Percentiles rank a stretch among this genome's conserved stretches.
Conservation (phyloP, 2,329 filamentous ascomycete species). For the Aspergillus piperis region DNA sequence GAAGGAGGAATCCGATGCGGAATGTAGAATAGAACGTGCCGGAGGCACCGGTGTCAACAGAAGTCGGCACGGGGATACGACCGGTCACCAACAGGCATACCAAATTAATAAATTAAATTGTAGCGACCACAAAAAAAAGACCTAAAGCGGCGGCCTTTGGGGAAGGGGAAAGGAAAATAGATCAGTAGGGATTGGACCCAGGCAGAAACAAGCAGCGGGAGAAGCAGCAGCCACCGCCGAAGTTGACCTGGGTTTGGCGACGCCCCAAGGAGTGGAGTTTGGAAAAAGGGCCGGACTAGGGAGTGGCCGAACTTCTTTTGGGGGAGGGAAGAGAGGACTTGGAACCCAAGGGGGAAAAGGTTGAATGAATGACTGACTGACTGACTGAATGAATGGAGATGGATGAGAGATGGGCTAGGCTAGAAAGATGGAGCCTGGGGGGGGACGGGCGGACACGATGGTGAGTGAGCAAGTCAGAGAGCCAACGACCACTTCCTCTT, state of each 20-base stretch:
- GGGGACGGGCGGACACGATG: neutral
- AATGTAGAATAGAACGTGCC: conserved; percentile 8
- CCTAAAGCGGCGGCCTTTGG: neutral
- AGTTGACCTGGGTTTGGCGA: neutral
- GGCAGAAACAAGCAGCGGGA: neutral
- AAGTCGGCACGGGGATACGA: neutral
- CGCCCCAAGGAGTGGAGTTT: neutral
- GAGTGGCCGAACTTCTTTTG: neutral
- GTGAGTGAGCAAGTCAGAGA: neutral
- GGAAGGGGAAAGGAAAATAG: neutral
- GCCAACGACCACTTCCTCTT: neutral
- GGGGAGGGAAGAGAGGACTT: too few species aligned
- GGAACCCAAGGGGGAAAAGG: too few species aligned
- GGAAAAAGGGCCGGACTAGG: neutral
- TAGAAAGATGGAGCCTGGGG: neutral
- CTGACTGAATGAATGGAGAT: neutral
- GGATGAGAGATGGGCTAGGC: neutral
- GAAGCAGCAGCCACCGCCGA: neutral
- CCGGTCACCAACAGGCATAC: neutral
- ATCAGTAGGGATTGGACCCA: neutral
- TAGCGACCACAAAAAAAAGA: neutral
- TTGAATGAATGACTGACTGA: neutral
- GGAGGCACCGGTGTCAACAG: neutral
- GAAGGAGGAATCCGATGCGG: conserved; percentile 1
- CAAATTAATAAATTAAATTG: neutral